Evolutionary conservation across 305 asterid genomes (phyloP), one percentile per base, ranked within the genome.

Genomic region (Fraxinus albicans): DNA sequence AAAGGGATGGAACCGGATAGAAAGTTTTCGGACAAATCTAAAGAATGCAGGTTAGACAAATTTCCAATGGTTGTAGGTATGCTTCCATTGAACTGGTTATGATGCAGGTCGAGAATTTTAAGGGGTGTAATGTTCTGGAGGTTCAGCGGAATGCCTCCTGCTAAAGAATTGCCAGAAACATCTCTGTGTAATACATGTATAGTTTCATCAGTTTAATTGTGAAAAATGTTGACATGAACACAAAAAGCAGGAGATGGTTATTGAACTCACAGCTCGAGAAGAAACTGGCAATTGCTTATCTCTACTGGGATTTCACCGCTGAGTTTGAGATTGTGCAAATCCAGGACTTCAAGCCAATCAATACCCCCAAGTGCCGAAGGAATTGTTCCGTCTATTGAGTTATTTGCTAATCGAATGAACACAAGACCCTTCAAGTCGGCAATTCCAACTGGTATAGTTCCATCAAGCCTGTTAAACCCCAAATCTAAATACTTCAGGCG

Each of bases 301-400:
- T 94, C 94, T 38, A 73, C 55, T 0, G 99, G 99, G 80, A 96
- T 90, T 86, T 89, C 92, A 63, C 99, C 97, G 35, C 23, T 79
- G 50, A 95, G 94, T 70, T 67, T 31, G 79, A 93, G 94, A 85
- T 89, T 92, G 60, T 86, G 92, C 84, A 96, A 88, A 86, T 96
- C 98, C 33, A 96, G 93, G 79, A 92, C 97, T 89, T 92, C 91
- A 75, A 96, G 97, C 96, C 85, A 92, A 88, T 94, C 98, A 79
- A 94, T 91, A 79, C 82, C 78, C 53, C 53, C 53, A 44, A 44
- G 12, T 2, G 17, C 53, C 53, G 17, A 44, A 44, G 53, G 53
- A 44, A 44, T 44, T 44, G 53, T 44, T 12, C 17, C 17, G 2
- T 44, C 5, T 44, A 44, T 44, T 10, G 53, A 44, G 53, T 44